A percentile compares a stretch with the other conserved stretches of the same genome.
These are phyloP conservation scores for Eucalyptus cloeziana DNA, from an alignment of 345 rosid species.

Conservation along the genomic window DNA sequence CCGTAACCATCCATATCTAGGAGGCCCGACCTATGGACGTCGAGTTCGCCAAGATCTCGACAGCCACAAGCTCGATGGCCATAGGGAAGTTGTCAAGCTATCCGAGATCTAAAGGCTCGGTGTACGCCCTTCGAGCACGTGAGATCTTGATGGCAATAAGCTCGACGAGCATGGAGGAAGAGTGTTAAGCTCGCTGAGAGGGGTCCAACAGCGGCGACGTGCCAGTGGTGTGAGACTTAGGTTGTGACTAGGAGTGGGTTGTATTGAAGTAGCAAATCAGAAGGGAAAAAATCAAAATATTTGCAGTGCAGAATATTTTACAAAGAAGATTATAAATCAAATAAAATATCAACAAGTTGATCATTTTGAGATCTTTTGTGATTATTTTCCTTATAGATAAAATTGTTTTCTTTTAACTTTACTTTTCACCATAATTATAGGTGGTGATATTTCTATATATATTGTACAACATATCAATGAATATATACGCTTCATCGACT, in stretches of 20 bases:
- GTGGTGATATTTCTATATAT: too few species aligned
- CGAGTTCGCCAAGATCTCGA: background rate
- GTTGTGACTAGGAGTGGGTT: background rate
- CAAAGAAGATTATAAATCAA: too few species aligned
- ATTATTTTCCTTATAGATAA: too few species aligned
- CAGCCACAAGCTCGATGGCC: background rate
- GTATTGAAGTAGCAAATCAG: too few species aligned
- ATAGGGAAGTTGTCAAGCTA: background rate
- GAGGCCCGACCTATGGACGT: background rate
- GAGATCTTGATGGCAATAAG: background rate
- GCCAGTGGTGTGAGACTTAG: background rate
- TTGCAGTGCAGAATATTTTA: too few species aligned
- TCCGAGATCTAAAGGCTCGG: background rate
- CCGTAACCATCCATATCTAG: background rate
- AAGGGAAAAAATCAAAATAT: too few species aligned
- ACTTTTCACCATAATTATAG: too few species aligned
- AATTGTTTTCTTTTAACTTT: too few species aligned
- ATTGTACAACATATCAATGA: too few species aligned
- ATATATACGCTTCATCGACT: too few species aligned
- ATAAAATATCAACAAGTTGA: too few species aligned
- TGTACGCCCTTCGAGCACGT: background rate
- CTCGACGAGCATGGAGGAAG: background rate
- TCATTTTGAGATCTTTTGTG: too few species aligned
- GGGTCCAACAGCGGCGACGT: background rate
- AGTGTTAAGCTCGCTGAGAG: background rate